Evolutionary conservation across 306 rosid species (phyloP).

Genomic region (Prunus davidiana): DNA sequence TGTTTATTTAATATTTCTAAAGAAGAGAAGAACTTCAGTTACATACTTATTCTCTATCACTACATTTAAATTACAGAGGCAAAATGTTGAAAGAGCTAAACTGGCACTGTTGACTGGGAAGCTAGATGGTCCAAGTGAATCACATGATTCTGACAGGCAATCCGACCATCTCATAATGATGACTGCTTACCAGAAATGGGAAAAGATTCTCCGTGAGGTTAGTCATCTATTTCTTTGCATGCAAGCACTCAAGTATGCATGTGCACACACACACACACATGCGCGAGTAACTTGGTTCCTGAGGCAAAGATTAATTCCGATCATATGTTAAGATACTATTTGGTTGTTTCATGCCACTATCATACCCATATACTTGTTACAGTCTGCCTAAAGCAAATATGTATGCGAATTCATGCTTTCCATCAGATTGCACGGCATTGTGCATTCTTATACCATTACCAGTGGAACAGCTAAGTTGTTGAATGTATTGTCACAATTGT

Average conservation of each 20-base stretch:
- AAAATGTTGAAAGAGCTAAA: constrained; percentile 90
- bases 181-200: constrained; percentile 79
- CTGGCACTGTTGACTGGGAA: constrained; percentile 61
- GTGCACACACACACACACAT: background rate
- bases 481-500: background rate
- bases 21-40: constrained; percentile 12
- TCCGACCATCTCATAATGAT: constrained; percentile 89
- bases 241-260: background rate
- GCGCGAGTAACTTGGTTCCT: background rate
- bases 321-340: background rate
- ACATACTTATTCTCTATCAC: background rate
- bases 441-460: background rate
- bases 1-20: constrained; percentile 20
- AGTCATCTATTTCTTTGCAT: constrained; percentile 21
- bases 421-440: background rate
- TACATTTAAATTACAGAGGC: constrained; percentile 48
- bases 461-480: background rate
- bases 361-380: background rate
- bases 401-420: background rate
- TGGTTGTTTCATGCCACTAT: background rate
- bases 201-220: constrained; percentile 68
- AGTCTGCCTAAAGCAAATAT: background rate
- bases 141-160: constrained; percentile 52
- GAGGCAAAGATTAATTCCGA: background rate
- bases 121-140: constrained; percentile 51